Evolutionary conservation across 805 yeast genomes (phyloP).

Genomic region (Ogataea degrootiae): DNA sequence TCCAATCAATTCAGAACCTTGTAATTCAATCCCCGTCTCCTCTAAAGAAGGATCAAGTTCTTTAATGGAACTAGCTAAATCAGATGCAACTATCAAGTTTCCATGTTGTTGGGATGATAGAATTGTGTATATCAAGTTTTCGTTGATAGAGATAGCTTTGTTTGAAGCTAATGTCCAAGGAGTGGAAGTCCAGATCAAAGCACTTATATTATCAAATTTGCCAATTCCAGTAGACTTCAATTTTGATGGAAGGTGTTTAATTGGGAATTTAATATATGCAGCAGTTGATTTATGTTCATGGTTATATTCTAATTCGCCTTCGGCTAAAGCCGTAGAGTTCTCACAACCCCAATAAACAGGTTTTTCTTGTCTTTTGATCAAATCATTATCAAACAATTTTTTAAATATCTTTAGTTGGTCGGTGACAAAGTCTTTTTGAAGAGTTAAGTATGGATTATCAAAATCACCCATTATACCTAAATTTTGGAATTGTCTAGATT

Average conservation of each 20-base stretch:
- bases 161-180: slow-evolving; percentile 97
- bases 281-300: slow-evolving; percentile 65
- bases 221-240: slow-evolving; percentile 5
- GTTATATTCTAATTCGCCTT: slow-evolving; percentile 90
- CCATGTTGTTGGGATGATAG: slow-evolving; percentile 35
- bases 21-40: slow-evolving; percentile 25
- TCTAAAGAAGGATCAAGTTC: slow-evolving; percentile 23
- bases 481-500: slow-evolving; percentile 56
- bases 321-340: slow-evolving; percentile 91
- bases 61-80: slow-evolving; percentile 38
- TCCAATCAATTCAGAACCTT: slow-evolving; percentile 39
- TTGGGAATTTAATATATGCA: slow-evolving; percentile 63
- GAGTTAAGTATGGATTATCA: slow-evolving; percentile 65
- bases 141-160: slow-evolving; percentile 71
- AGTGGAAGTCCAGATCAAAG: slow-evolving; percentile 92
- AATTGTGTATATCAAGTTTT: slow-evolving; percentile 53
- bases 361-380: slow-evolving; percentile 78
- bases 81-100: slow-evolving; percentile 51
- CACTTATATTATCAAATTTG: slow-evolving; percentile 17
- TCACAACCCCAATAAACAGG: slow-evolving; percentile 99
- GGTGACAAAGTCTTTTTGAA: slow-evolving; percentile 65
- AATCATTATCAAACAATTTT: slow-evolving; percentile 54
- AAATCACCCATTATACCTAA: slow-evolving; percentile 86
- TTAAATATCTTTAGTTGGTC: slow-evolving; percentile 71
- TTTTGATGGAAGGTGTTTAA: slow-evolving; percentile 26